Evolutionary conservation across 345 rosid species (phyloP).

Genomic region (Rhodomyrtus tomentosa): DNA sequence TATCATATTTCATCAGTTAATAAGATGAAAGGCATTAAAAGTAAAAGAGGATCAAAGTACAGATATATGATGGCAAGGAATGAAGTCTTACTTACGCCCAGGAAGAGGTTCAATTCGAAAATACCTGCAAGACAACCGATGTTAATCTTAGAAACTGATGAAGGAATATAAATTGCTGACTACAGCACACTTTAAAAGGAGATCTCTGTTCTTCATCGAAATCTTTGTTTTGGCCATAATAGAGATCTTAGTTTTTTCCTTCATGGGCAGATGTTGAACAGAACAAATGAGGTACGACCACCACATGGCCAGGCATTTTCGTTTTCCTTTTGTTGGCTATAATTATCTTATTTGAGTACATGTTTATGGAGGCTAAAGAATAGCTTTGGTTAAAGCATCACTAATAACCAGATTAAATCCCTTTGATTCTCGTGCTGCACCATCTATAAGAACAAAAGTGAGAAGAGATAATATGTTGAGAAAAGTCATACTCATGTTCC

Average conservation of each 20-base stretch:
- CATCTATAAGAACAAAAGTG: not conserved
- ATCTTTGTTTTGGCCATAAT: not conserved
- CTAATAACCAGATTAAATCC: not conserved
- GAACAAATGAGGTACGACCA: not conserved
- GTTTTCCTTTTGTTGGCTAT: not conserved
- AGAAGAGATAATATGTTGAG: not conserved
- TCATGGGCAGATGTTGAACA: not conserved
- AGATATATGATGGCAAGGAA: not conserved
- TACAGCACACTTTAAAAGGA: not conserved
- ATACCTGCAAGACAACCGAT: conserved; percentile 1
- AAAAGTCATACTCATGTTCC: conserved; percentile 58
- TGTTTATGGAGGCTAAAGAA: not conserved
- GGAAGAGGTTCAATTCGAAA: conserved; percentile 75
- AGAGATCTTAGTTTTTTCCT: not conserved
- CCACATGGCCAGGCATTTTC: not conserved
- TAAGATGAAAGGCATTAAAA: not conserved
- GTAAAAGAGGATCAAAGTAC: not conserved
- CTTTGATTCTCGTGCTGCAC: not conserved
- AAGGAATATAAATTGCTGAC: not conserved
- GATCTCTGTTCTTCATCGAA: not conserved
- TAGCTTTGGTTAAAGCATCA: not conserved
- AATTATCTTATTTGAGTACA: not conserved
- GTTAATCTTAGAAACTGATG: not conserved
- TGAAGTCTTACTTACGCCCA: conserved; percentile 43
- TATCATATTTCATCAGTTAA: not conserved